Base-by-base conservation (phyloP, 2,329 filamentous ascomycete genomes). In the Sarocladium brachiariae region DNA sequence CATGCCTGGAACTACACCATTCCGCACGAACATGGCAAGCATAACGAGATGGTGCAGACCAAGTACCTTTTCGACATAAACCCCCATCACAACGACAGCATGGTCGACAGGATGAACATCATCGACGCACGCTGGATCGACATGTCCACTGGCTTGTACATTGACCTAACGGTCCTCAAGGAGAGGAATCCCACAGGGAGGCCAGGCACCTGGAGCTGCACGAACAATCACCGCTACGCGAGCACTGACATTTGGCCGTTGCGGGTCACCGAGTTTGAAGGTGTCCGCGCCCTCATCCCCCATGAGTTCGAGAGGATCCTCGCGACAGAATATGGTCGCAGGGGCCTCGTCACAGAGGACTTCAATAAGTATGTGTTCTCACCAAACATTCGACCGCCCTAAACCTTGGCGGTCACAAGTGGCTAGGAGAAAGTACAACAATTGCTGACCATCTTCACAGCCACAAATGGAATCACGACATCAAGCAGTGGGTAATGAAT, bases 121-220 rank as follows among this genome's bases (percentile, higher is more conserved):
- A 93, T 93, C 59, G 89, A 93, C 66, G 88, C 84, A 21, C 77
- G 89, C 41, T 95, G 87, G 86, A 87, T 93, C 61, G 87, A 93
- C 65, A 76, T 76, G 52, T 67, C 70, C 51, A 93, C 84, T 58
- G 88, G 88, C 45, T 75, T 92, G 60, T 95, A 87, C 65, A 83
- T 93, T 64, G 88, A 93, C 65, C 89, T 95, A 60, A 93, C 89
- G 1, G 87, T 80, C 11, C 69, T 93, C 31, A 79, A 80, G 48
- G 84, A 89, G 69, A 78, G 84, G 18, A 74, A 88, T 27, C 70
- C 71, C 14, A 65, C 65, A 2, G 59, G 70, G 18, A 21, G 16
- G 18, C 86, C 87, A 0, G 85, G 86, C 6, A 65, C 86, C 25
- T 87, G 85, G 80, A 82, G 80, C 60, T 92, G 87, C 70, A 92